These are phyloP conservation scores for Blastomyces percursus DNA, from an alignment of 2,329 filamentous ascomycete species.

Conservation along the genomic window DNA sequence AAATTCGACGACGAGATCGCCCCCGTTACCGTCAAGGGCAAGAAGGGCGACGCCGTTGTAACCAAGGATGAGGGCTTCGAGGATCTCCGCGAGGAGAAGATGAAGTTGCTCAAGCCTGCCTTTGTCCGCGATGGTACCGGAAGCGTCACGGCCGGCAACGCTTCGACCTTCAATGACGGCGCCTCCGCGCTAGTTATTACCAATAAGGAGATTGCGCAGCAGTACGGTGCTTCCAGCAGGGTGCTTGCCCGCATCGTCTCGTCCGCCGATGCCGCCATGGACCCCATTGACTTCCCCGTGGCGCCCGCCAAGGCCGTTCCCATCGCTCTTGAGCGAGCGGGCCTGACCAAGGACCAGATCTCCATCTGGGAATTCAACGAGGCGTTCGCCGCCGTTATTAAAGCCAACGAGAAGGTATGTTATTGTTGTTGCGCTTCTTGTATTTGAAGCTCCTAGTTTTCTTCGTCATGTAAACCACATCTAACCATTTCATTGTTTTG, in stretches of 20 bases:
- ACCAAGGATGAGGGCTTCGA: slow-evolving; percentile 81
- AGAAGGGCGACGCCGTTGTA: slow-evolving; percentile 71
- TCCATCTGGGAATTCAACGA: slow-evolving; percentile 98
- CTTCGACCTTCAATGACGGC: slow-evolving; percentile 88
- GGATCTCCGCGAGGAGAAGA: slow-evolving; percentile 75
- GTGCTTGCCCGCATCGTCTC: slow-evolving; percentile 80
- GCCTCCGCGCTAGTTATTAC: slow-evolving; percentile 80
- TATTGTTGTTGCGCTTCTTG: neutral
- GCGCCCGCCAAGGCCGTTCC: slow-evolving; percentile 88
- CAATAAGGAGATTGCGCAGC: slow-evolving; percentile 65
- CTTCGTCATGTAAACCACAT: neutral
- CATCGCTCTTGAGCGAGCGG: slow-evolving; percentile 75
- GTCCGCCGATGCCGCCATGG: slow-evolving; percentile 79
- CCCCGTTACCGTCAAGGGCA: slow-evolving; percentile 71
- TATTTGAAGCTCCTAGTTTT: neutral
- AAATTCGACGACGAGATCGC: slow-evolving; percentile 84
- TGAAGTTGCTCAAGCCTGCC: slow-evolving; percentile 77
- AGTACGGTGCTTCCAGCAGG: slow-evolving; percentile 66
- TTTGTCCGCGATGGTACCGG: slow-evolving; percentile 78
- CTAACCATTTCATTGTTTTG: neutral
- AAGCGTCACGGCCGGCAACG: slow-evolving; percentile 89
- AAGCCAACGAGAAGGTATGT: slow-evolving; percentile 74
- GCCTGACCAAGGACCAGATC: slow-evolving; percentile 83
- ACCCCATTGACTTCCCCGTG: slow-evolving; percentile 86
- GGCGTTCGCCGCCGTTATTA: slow-evolving; percentile 90